Evolutionary conservation across 2,329 filamentous ascomycete species (phyloP).

Genomic region (Raffaelea ambrosiae): DNA sequence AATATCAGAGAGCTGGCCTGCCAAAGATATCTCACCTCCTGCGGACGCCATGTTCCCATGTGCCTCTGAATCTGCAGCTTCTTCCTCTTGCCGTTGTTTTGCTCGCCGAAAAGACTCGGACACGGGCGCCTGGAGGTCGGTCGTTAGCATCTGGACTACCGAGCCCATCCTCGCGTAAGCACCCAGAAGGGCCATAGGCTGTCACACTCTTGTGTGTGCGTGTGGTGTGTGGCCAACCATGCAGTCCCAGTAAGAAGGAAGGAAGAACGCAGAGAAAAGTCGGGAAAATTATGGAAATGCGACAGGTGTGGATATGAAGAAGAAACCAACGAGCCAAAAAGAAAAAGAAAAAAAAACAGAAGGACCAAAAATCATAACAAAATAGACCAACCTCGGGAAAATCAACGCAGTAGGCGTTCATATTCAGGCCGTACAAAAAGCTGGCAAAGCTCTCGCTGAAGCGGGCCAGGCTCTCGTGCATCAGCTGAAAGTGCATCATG

Average conservation of each 20-base stretch:
- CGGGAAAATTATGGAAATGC: no score
- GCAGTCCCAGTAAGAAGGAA: no score
- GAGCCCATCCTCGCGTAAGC: not conserved
- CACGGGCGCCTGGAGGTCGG: slow-evolving; percentile 58
- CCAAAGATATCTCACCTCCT: not conserved
- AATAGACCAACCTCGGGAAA: slow-evolving; percentile 75
- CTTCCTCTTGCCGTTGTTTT: slow-evolving; percentile 43
- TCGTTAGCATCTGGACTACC: not conserved
- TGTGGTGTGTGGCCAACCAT: no score
- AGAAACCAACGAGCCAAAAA: no score
- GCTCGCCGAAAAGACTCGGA: slow-evolving; percentile 70
- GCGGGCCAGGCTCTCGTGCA: slow-evolving; percentile 87
- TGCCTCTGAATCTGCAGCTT: not conserved
- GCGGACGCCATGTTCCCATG: not conserved
- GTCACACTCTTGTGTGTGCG: no score
- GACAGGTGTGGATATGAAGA: no score
- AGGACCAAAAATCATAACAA: no score
- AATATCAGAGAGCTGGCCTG: not conserved
- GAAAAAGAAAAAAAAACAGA: not conserved
- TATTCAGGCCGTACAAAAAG: slow-evolving; percentile 93
- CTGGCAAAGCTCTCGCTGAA: slow-evolving; percentile 96
- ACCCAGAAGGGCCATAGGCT: no score
- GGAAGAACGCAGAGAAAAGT: no score
- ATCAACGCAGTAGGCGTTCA: slow-evolving; percentile 98
- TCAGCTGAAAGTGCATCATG: slow-evolving; percentile 92